Conservation (phyloP, 2,329 filamentous ascomycete species). For the Fusarium multiceps region DNA sequence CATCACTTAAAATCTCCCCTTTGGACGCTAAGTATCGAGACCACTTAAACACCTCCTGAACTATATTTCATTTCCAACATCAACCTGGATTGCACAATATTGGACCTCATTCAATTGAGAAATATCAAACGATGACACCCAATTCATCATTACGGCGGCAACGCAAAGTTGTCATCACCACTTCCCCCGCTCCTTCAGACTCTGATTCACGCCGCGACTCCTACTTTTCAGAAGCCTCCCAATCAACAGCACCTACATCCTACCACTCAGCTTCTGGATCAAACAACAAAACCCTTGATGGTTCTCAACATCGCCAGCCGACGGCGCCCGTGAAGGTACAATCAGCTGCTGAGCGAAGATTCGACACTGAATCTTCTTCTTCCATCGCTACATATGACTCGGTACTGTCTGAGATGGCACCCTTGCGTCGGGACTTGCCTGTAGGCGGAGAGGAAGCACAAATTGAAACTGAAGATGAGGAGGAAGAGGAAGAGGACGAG, state of each 20-base stretch:
- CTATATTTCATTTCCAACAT: constrained; percentile 1
- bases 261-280: constrained; percentile 43
- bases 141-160: constrained; percentile 41
- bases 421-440: constrained; percentile 40
- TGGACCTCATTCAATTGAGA: constrained; percentile 8
- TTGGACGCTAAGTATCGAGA: constrained; percentile 9
- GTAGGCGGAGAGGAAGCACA: constrained; percentile 42
- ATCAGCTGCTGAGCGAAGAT: constrained; percentile 28
- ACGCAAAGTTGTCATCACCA: constrained; percentile 42
- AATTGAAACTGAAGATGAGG: constrained; percentile 38
- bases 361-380: constrained; percentile 51
- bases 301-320: constrained; percentile 25
- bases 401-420: constrained; percentile 59
- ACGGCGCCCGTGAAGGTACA: constrained; percentile 17
- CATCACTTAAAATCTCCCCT: constrained; percentile 6
- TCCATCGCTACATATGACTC: constrained; percentile 87
- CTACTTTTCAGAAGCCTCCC: constrained; percentile 45
- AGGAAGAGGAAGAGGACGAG: constrained; percentile 36
- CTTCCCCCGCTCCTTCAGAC: constrained; percentile 43
- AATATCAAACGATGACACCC: constrained; percentile 30
- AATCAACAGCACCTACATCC: constrained; percentile 47
- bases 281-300: constrained; percentile 36
- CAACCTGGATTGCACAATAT: constrained; percentile 13
- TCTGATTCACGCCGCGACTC: constrained; percentile 45
- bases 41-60: constrained; percentile 30